Evolutionary conservation across 2,329 filamentous ascomycete species (phyloP), one percentile per base, ranked within the genome.

Genomic region (Canariomyces notabilis): DNA sequence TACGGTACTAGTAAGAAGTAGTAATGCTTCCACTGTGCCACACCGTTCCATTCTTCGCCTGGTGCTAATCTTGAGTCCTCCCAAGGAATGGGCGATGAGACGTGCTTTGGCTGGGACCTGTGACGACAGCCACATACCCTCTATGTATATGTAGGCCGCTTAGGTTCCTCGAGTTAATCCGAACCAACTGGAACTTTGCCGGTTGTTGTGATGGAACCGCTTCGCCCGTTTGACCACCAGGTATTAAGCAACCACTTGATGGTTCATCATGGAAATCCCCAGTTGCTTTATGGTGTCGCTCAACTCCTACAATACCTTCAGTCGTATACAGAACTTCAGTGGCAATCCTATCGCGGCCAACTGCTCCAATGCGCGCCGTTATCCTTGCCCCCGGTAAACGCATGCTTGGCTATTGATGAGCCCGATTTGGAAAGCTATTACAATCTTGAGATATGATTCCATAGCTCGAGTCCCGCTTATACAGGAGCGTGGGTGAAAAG

Each of bases 401-500:
- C 23, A 15, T 29, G 18, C 12, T 39, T 15, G 3, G 26, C 26
- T 29, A 8, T 29, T 12, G n/a, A n/a, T 29, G 4, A 29, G 26
- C 26, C 26, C 8, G 26, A 9, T 29, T 29, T 29, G 26, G 9
- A 29, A 6, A 26, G 6, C 6, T 26, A 29, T 29, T 29, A 4
- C 26, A 29, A 29, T 8, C 3, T 6, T 38, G 6, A 11, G 20
- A 9, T 23, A n/a, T 22, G 6, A 4, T 23, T 5, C 20, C 20
- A 21, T 38, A 20, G n/a, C 15, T 6, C 7, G 14, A 2, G 7
- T 16, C 4, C 23, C 15, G 12, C 42, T 57, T 61, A 75, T 14
- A 74, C 70, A 2, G 81, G 80, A 35, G 80, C 80, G 61, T 85
- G 81, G 51, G 76, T 82, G 67, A 85, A 85, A 42, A 85, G 66